phyloP scores from a whole-genome alignment of 1,284 basidiomycete species.

The Pholiota adiposa region DNA sequence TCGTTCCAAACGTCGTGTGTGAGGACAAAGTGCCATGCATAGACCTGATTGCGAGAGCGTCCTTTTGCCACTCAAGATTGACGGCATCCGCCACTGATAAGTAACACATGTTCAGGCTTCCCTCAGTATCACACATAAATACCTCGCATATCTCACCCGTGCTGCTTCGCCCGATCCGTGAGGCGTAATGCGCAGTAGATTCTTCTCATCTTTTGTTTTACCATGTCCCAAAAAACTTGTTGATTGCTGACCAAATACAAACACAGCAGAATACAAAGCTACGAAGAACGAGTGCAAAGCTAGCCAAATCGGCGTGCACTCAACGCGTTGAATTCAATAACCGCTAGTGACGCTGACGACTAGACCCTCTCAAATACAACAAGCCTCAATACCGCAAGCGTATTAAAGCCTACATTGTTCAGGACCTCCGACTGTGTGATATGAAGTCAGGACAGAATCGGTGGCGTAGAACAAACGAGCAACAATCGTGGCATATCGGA shows the following conservation, averaged over 20 bases:
- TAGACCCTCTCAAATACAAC: neutral
- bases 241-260: constrained; percentile 30
- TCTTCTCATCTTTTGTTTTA: constrained; percentile 50
- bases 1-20: neutral
- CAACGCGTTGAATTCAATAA: neutral
- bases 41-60: neutral
- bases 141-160: constrained; percentile 49
- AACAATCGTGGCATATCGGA: constrained; percentile 1
- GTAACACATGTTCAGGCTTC: constrained; percentile 43
- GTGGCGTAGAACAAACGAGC: neutral
- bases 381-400: neutral
- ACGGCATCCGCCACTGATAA: neutral
- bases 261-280: constrained; percentile 52
- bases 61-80: neutral
- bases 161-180: constrained; percentile 53
- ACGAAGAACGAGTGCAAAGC: constrained; percentile 42
- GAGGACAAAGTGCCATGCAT: neutral
- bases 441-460: neutral
- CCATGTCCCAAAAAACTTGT: constrained; percentile 32
- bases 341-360: neutral
- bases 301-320: constrained; percentile 19
- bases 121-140: constrained; percentile 34
- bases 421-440: neutral
- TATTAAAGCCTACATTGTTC: neutral
- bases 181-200: constrained; percentile 50